phyloP scores from a whole-genome alignment of 768 basidiomycete genomes.

The Kwoniella sp. region DNA sequence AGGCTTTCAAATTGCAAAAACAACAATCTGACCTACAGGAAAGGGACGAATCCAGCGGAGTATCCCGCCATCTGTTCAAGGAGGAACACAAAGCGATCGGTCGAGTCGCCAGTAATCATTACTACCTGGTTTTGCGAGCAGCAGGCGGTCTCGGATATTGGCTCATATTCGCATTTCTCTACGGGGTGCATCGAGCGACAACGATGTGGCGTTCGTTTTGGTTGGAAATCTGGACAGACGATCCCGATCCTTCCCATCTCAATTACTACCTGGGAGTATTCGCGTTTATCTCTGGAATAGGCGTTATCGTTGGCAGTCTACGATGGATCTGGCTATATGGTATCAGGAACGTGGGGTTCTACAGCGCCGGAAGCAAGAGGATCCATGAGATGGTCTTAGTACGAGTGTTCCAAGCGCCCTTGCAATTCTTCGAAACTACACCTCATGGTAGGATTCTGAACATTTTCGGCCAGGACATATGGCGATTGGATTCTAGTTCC shows the following conservation, averaged over 20 bases:
- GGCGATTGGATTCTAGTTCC: slow-evolving; percentile 34
- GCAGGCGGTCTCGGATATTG: slow-evolving; percentile 49
- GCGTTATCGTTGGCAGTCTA: slow-evolving; percentile 22
- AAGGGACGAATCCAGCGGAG: slow-evolving; percentile 7
- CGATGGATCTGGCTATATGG: slow-evolving; percentile 54
- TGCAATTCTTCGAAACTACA: slow-evolving; percentile 48
- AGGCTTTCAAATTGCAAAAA: background rate
- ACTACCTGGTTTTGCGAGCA: slow-evolving; percentile 36
- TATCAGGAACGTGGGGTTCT: slow-evolving; percentile 40
- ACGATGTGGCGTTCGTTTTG: slow-evolving; percentile 28
- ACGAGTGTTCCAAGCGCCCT: slow-evolving; percentile 33
- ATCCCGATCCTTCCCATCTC: slow-evolving; percentile 30
- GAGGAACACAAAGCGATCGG: slow-evolving; percentile 37
- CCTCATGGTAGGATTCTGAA: slow-evolving; percentile 49
- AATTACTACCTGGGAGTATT: slow-evolving; percentile 41
- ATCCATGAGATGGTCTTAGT: slow-evolving; percentile 39
- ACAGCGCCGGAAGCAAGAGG: slow-evolving; percentile 26
- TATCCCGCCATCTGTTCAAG: slow-evolving; percentile 31
- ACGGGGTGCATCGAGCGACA: slow-evolving; percentile 25
- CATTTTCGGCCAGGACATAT: slow-evolving; percentile 48
- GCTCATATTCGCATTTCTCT: slow-evolving; percentile 36
- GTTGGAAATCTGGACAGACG: slow-evolving; percentile 46
- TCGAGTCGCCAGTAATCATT: slow-evolving; percentile 33
- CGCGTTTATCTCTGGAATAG: slow-evolving; percentile 16
- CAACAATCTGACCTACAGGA: slow-evolving; percentile 2